A percentile compares a stretch with the other conserved stretches of the same genome.
These are phyloP conservation scores for Fusarium xyrophilum DNA, from an alignment of 2,329 filamentous ascomycete genomes.

Conservation along the genomic window DNA sequence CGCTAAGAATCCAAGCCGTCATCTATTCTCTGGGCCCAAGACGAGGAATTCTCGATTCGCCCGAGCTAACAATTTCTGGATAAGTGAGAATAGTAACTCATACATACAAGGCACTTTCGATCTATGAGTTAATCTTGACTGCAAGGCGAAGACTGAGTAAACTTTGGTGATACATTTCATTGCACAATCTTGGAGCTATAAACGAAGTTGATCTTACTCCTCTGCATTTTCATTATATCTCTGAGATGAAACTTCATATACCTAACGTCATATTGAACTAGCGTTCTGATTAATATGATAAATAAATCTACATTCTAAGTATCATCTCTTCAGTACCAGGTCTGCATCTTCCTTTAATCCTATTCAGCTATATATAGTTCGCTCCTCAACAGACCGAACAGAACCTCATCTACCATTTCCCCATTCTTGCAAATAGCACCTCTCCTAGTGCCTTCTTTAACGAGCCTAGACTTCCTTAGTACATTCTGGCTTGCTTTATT, in stretches of 20 bases:
- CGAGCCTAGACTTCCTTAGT: conserved; percentile 53
- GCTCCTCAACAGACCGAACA: conserved; percentile 50
- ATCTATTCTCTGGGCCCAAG: conserved; percentile 6
- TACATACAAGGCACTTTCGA: neutral
- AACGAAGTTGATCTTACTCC: neutral
- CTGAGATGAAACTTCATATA: neutral
- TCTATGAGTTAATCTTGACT: neutral
- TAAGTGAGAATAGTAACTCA: neutral
- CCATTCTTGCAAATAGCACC: conserved; percentile 53
- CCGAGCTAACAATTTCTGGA: neutral
- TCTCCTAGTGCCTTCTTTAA: conserved; percentile 53
- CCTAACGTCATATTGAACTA: neutral
- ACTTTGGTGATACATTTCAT: neutral
- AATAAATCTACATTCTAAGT: neutral
- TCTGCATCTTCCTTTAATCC: neutral
- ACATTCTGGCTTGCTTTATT: conserved; percentile 54
- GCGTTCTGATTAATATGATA: neutral
- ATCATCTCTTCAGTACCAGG: neutral
- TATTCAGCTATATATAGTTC: conserved; percentile 37
- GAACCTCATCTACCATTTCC: conserved; percentile 46
- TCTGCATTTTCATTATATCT: neutral
- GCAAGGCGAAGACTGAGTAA: neutral
- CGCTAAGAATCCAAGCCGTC: conserved; percentile 10
- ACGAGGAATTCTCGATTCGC: neutral
- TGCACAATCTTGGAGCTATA: neutral